Percentiles rank a stretch among this genome's conserved stretches.
Evolutionary conservation across 2,329 filamentous ascomycete genomes (phyloP).

Genomic region (Phaeomoniella chlamydospora): DNA sequence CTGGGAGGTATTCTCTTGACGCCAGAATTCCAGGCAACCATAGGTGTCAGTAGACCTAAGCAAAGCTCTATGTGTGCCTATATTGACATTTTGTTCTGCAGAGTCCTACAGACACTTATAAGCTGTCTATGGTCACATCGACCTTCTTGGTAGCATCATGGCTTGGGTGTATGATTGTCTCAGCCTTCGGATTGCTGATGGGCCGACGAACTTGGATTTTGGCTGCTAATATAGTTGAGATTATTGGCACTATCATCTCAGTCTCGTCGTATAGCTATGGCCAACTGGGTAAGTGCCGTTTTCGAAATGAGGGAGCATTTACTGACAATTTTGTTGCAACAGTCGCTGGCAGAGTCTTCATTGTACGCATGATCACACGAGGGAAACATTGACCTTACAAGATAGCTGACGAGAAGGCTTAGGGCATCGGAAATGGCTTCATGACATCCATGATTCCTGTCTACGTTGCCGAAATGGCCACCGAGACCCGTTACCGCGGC

Average conservation of each 20-base stretch:
- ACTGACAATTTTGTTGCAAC: too few species aligned
- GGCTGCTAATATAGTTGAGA: slow-evolving; percentile 11
- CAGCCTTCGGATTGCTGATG: slow-evolving; percentile 11
- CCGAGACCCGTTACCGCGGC: slow-evolving; percentile 13
- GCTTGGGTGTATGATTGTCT: slow-evolving; percentile 13
- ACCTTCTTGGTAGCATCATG: slow-evolving; percentile 3
- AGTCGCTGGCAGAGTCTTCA: slow-evolving; percentile 13
- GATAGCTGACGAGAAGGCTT: not conserved
- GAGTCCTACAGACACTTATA: slow-evolving; percentile 2
- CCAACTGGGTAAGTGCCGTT: slow-evolving; percentile 12
- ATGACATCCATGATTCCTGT: slow-evolving; percentile 7
- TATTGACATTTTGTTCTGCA: not conserved
- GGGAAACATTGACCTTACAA: not conserved
- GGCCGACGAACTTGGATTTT: slow-evolving; percentile 16
- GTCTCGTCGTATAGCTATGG: slow-evolving; percentile 13
- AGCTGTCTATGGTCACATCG: slow-evolving; percentile 5
- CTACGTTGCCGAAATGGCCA: slow-evolving; percentile 7
- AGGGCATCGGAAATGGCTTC: slow-evolving; percentile 12
- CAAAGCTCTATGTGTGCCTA: not conserved
- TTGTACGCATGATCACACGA: slow-evolving; percentile 7
- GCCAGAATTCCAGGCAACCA: slow-evolving; percentile 15
- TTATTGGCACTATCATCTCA: slow-evolving; percentile 16
- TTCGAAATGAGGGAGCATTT: too few species aligned
- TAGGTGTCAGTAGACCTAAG: slow-evolving; percentile 6
- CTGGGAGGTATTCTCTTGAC: slow-evolving; percentile 17